Evolutionary conservation across 2,329 filamentous ascomycete species (phyloP).

Genomic region (Ascochyta clinopodiicola): DNA sequence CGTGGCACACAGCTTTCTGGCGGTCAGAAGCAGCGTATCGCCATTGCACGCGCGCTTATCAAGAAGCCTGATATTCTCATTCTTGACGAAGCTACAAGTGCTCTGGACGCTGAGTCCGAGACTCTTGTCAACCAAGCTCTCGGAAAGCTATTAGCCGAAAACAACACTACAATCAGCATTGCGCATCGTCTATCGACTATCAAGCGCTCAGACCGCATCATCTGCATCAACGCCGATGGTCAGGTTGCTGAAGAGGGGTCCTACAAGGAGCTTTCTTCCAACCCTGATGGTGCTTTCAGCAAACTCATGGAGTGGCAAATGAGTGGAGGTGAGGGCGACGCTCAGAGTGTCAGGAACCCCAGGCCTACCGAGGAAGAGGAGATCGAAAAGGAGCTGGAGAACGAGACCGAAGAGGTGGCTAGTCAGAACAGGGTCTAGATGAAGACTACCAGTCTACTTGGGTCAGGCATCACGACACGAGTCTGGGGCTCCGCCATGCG

Average conservation of each 20-base stretch:
- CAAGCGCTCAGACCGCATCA: constrained; percentile 92
- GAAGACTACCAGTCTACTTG: neutral
- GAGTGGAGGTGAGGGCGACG: constrained; percentile 72
- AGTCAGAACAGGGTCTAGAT: constrained; percentile 25
- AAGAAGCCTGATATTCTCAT: constrained; percentile 98
- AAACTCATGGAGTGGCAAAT: constrained; percentile 99
- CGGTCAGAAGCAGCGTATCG: constrained; percentile 96
- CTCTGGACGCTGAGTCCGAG: constrained; percentile 94
- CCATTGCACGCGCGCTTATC: constrained; percentile 90
- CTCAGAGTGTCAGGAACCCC: constrained; percentile 35
- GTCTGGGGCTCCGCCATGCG: neutral
- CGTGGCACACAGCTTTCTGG: constrained; percentile 92
- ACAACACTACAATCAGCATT: constrained; percentile 97
- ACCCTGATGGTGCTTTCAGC: constrained; percentile 83
- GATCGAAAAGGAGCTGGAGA: constrained; percentile 53
- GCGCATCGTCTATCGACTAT: constrained; percentile 96
- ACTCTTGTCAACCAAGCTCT: constrained; percentile 94
- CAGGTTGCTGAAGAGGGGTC: constrained; percentile 89
- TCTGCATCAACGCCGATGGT: constrained; percentile 86
- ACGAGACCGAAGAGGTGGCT: constrained; percentile 47
- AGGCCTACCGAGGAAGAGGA: constrained; percentile 57
- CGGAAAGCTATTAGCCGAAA: constrained; percentile 77
- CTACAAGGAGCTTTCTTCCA: constrained; percentile 76
- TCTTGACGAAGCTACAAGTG: constrained; percentile 92
- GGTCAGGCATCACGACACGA: neutral